These are phyloP conservation scores for Fomitopsis serialis DNA, from an alignment of 768 basidiomycete species.

Conservation along the genomic window DNA sequence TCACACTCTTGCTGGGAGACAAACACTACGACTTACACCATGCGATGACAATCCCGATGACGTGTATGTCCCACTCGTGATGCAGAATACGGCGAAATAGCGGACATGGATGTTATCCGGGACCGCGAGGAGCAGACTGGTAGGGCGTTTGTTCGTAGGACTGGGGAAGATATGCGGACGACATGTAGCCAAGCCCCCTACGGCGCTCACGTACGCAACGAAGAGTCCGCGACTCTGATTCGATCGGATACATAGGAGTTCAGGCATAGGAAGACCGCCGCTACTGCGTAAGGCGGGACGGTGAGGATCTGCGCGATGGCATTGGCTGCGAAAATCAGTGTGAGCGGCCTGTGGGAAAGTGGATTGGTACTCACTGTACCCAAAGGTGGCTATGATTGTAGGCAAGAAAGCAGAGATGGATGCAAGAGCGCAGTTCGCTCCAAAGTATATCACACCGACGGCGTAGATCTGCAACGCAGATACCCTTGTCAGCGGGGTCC, in stretches of 20 bases:
- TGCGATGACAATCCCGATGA: constrained; percentile 67
- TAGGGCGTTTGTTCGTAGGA: too few species aligned
- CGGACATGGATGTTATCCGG: constrained; percentile 51
- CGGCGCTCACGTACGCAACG: constrained; percentile 36
- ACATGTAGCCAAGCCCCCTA: constrained; percentile 66
- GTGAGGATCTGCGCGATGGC: constrained; percentile 69
- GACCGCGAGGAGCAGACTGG: constrained; percentile 54
- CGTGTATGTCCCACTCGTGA: constrained; percentile 75
- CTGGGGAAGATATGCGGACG: constrained; percentile 14
- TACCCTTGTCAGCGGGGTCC: background rate
- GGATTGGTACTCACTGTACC: constrained; percentile 48
- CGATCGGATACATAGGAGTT: constrained; percentile 63
- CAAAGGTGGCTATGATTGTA: constrained; percentile 72
- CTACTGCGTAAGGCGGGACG: constrained; percentile 76
- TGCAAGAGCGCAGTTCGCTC: constrained; percentile 70
- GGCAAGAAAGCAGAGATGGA: constrained; percentile 81
- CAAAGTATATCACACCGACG: constrained; percentile 74
- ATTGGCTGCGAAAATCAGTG: constrained; percentile 36
- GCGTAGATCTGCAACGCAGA: constrained; percentile 45
- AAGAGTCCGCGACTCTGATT: constrained; percentile 55
- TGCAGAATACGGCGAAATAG: constrained; percentile 76
- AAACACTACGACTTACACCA: constrained; percentile 52
- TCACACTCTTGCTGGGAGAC: background rate
- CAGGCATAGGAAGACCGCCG: constrained; percentile 53
- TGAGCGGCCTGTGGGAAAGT: background rate